Conservation (phyloP, 768 basidiomycete genomes). For the Hypholoma fasciculare region DNA sequence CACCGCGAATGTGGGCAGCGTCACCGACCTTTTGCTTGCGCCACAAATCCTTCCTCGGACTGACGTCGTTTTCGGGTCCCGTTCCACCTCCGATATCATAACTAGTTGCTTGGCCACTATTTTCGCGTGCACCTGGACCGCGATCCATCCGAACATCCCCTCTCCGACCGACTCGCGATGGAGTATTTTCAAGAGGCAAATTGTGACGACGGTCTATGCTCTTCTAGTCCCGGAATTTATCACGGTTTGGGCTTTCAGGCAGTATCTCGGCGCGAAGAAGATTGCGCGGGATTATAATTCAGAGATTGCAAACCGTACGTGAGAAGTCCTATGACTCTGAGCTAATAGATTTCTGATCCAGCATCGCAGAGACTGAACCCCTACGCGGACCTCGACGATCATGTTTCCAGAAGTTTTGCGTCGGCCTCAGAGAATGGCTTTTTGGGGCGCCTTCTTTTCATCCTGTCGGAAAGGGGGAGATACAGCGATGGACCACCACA, state of each 20-base stretch:
- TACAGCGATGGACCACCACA: constrained; percentile 8
- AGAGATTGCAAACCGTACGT: no score
- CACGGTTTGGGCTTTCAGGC: constrained; percentile 19
- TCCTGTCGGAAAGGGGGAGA: background rate
- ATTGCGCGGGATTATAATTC: constrained; percentile 10
- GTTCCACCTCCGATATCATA: background rate
- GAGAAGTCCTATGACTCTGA: no score
- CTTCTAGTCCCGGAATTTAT: constrained; percentile 20
- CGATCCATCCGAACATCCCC: constrained; percentile 13
- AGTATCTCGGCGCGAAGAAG: constrained; percentile 14
- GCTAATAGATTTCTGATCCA: no score
- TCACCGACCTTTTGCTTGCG: background rate
- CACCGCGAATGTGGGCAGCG: background rate
- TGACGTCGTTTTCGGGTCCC: background rate
- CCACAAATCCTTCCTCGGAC: background rate
- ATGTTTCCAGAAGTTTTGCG: background rate
- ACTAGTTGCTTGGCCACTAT: constrained; percentile 8
- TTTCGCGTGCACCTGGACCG: constrained; percentile 9
- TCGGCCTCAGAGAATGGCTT: no score
- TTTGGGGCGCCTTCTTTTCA: no score
- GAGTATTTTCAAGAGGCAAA: background rate
- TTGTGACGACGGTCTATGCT: constrained; percentile 2
- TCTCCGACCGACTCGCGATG: background rate
- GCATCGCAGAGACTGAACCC: no score
- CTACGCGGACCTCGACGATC: background rate